Base-by-base conservation (phyloP, 139 green algal species). In the Tetratostichococcus sp. region DNA sequence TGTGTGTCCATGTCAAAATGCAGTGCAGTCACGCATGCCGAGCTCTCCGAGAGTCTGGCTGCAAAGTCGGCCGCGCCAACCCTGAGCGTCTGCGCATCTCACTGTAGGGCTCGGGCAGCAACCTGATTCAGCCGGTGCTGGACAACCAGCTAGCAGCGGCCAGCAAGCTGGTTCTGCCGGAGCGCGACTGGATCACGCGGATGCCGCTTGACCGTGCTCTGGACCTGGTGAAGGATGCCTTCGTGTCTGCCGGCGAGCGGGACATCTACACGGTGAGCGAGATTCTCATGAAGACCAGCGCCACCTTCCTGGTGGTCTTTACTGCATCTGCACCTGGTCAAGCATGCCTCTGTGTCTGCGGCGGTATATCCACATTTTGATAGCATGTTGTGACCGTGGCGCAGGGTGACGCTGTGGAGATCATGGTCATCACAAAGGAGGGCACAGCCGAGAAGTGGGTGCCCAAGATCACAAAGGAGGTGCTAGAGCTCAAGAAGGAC, bases 111-210 rank as follows among this genome's bases (percentile, higher is more conserved):
- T 91, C 83, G 8, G 96, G 96, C 74, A 97, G 98, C 86, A 88
- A 92, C 74, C 83, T 99, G 25, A 94, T 99, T 19, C 94, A 98
- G 92, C 96, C 96, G 28, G 94, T 99, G 71, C 84, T 99, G 70
- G 96, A 99, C 87, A 97, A 98, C 82, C 96, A 99, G 89, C 90
- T 99, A 14, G 96, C 95, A 79, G 91, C 93, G 31, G 88, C 86
- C 28, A 94, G 83, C 72, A 94, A 93, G 16, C 84, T 99, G 65
- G 70, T 97, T 62, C 73, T 98, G 43, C 95, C 95, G 19, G 30
- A 57, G 73, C 78, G 87, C 79, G 79, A 87, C 70, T 90, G 87
- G 59, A 72, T 92, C 58, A 93, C 84, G 11, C 73, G 82, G 25
- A 75, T 96, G 50, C 89, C 89, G 3, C 72, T 93, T 75, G 87